These are phyloP conservation scores for Saccharomyces hybrid DNA, from an alignment of 1,139 yeast species.

Conservation along the genomic window DNA sequence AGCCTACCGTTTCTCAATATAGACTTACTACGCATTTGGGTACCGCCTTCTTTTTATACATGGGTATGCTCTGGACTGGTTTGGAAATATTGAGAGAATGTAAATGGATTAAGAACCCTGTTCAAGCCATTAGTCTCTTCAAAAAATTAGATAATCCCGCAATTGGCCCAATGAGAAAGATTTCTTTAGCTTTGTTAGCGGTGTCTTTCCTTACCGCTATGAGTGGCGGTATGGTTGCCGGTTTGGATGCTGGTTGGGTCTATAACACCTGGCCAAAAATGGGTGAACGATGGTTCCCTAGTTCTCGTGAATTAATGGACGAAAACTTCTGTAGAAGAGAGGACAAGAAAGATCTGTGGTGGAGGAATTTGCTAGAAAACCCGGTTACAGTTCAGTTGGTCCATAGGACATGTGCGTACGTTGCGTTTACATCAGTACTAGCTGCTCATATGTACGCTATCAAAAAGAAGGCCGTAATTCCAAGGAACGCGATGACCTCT, in stretches of 20 bases:
- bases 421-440: conserved; percentile 67
- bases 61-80: conserved; percentile 88
- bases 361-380: conserved; percentile 92
- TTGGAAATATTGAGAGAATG: conserved; percentile 74
- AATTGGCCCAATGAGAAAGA: conserved; percentile 47
- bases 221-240: conserved; percentile 98
- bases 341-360: conserved; percentile 67
- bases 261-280: conserved; percentile 95
- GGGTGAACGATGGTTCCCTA: conserved; percentile 77
- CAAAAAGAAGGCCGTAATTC: conserved; percentile 52
- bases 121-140: conserved; percentile 42
- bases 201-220: conserved; percentile 82
- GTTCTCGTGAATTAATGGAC: conserved; percentile 64
- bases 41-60: conserved; percentile 82
- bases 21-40: conserved; percentile 91
- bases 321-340: conserved; percentile 60
- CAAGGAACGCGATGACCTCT: conserved; percentile 50
- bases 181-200: conserved; percentile 50
- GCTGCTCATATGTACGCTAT: conserved; percentile 59
- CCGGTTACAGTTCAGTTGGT: conserved; percentile 93
- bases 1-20: conserved; percentile 95
- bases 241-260: conserved; percentile 93
- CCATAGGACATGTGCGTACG: conserved; percentile 78
- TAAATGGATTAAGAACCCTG: conserved; percentile 56
- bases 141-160: conserved; percentile 52